phyloP scores from a whole-genome alignment of 768 basidiomycete species.

The Omphalotus guepiniiformis region DNA sequence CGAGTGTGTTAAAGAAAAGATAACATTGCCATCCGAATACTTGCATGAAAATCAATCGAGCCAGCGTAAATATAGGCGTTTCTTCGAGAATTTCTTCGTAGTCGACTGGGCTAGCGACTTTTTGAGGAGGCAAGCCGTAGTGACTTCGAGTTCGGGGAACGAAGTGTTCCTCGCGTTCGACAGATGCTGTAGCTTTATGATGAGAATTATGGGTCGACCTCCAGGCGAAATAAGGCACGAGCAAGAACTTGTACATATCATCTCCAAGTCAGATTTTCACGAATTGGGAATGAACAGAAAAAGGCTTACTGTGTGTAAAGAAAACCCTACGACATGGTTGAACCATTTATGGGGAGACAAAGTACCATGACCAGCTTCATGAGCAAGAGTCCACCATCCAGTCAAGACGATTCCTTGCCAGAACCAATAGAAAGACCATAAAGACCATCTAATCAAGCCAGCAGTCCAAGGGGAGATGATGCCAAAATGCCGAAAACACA shows the following conservation, averaged over 20 bases:
- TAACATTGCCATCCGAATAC: slow-evolving; percentile 28
- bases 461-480: neutral
- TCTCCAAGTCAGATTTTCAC: too few relatives aligned
- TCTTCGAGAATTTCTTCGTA: slow-evolving; percentile 52
- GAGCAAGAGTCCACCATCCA: slow-evolving; percentile 55
- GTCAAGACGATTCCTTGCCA: slow-evolving; percentile 57
- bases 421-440: slow-evolving; percentile 51
- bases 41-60: slow-evolving; percentile 46
- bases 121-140: slow-evolving; percentile 36
- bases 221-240: slow-evolving; percentile 65
- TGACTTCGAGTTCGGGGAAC: slow-evolving; percentile 47
- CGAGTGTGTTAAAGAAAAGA: slow-evolving; percentile 38
- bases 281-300: slow-evolving; percentile 3
- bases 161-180: slow-evolving; percentile 76
- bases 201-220: slow-evolving; percentile 66
- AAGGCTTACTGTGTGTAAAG: slow-evolving; percentile 38
- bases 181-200: slow-evolving; percentile 69
- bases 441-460: slow-evolving; percentile 27
- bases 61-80: slow-evolving; percentile 41
- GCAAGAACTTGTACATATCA: slow-evolving; percentile 31
- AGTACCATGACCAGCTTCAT: slow-evolving; percentile 58
- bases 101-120: slow-evolving; percentile 33
- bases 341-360: slow-evolving; percentile 40
- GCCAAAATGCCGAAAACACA: too few relatives aligned
- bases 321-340: slow-evolving; percentile 47